Conservation (phyloP, 768 basidiomycete species). For the Lactarius psammicola region DNA sequence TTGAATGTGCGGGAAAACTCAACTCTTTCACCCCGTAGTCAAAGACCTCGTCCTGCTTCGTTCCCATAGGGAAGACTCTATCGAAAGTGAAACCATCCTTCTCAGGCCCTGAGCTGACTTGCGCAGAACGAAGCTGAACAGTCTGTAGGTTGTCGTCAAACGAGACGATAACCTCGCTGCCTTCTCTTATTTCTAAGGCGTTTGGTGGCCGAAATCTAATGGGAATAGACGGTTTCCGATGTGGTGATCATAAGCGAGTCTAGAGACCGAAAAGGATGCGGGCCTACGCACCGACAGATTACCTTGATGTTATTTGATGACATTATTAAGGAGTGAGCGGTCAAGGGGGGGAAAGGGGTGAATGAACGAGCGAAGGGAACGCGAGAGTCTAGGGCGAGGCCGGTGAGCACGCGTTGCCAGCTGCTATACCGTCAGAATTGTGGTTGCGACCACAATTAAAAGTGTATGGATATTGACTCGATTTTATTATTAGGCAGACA, state of each 20-base stretch:
- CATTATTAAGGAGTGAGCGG: slow-evolving; percentile 37
- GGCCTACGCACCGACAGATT: slow-evolving; percentile 83
- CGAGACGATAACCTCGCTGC: slow-evolving; percentile 84
- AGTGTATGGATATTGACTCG: slow-evolving; percentile 17
- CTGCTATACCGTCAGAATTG: not conserved
- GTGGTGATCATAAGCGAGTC: slow-evolving; percentile 14
- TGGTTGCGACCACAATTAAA: slow-evolving; percentile 25
- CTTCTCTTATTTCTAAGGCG: slow-evolving; percentile 82
- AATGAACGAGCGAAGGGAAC: slow-evolving; percentile 8
- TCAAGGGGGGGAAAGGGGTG: slow-evolving; percentile 4
- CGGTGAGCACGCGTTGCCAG: slow-evolving; percentile 14
- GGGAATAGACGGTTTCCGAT: slow-evolving; percentile 9
- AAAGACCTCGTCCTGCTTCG: slow-evolving; percentile 91
- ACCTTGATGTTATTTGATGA: slow-evolving; percentile 93
- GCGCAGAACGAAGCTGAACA: slow-evolving; percentile 72
- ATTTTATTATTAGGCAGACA: slow-evolving; percentile 5
- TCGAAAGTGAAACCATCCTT: slow-evolving; percentile 98
- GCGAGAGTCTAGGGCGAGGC: slow-evolving; percentile 8
- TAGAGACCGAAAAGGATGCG: slow-evolving; percentile 18
- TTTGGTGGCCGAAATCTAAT: slow-evolving; percentile 92
- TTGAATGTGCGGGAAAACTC: slow-evolving; percentile 37
- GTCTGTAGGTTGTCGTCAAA: slow-evolving; percentile 87
- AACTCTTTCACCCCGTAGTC: slow-evolving; percentile 98
- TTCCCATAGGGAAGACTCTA: slow-evolving; percentile 90
- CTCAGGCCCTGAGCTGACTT: slow-evolving; percentile 77